Evolutionary conservation across 768 basidiomycete species (phyloP), one percentile per base, ranked within the genome.

Genomic region (Phylloporus scabripes): DNA sequence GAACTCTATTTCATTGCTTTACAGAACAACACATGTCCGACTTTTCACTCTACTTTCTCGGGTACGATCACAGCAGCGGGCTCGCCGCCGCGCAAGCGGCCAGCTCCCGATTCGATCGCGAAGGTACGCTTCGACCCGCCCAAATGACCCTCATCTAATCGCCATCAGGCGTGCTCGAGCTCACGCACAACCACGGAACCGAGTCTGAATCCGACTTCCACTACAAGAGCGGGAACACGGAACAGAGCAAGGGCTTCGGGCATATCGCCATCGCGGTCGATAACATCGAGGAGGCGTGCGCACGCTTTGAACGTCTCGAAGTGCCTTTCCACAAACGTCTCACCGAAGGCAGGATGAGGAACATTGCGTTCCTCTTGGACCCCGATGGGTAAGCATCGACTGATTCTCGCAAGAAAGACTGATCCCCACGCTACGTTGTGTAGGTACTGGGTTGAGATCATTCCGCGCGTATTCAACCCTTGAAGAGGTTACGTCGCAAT

Each of bases 111-210:
- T 80, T 79, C 60, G 59, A 72, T 41, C 80, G 90, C 42, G 85
- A 92, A 77, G 91, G 89, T 80, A 51, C 33, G 42, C 21, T 15
- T 3, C 9, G n/a, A 21, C 37, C 4, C 23, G 24, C 12, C 9
- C 14, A 8, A 5, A 36, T 29, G n/a, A 15, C 14, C 23, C 48
- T 36, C 41, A 53, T 29, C 11, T 11, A 8, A 29, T 8, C 23
- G 28, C 29, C 20, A 41, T n/a, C 56, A 87, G 86, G 83, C 46
- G 69, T 93, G 56, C 79, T 92, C 51, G 90, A 94, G 65, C 76
- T 92, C 42, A 92, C 87, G 1, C 83, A 87, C 72, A 92, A 93
- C 73, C 89, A 92, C 65, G 91, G 93, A 48, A 90, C 91, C 49
- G 95, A 98, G 71, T 72, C 69, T 48, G 86, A 94, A 63, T 58